These are phyloP conservation scores for Camptophora hylomeconis DNA, from an alignment of 2,329 filamentous ascomycete genomes.

Conservation along the genomic window DNA sequence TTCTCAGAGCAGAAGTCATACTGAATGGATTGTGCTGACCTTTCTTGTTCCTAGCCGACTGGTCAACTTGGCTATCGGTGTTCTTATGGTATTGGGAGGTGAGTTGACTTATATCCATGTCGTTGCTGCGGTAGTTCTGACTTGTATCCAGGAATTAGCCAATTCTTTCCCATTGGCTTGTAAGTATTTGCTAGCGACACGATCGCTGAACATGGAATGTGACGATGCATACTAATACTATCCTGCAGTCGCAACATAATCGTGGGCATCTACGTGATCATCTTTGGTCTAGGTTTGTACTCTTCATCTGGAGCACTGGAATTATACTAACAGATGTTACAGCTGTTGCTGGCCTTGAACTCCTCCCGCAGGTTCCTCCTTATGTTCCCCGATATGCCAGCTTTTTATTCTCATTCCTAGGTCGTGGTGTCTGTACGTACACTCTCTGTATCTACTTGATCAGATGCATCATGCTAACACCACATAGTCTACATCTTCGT, in stretches of 20 bases:
- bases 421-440: conserved; percentile 79
- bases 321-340: conserved; percentile 15
- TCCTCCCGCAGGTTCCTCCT: conserved; percentile 70
- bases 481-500: conserved; percentile 84
- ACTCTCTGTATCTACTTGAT: neutral
- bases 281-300: conserved; percentile 70
- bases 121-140: conserved; percentile 15
- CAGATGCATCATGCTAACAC: conserved; percentile 6
- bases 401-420: conserved; percentile 95
- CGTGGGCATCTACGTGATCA: conserved; percentile 72
- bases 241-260: conserved; percentile 54
- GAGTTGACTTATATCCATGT: conserved; percentile 4
- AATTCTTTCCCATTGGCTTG: conserved; percentile 31
- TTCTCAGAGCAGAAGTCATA: conserved; percentile 6
- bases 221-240: conserved; percentile 5
- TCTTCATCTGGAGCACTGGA: conserved; percentile 3
- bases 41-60: conserved; percentile 53
- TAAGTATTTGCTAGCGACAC: conserved; percentile 13
- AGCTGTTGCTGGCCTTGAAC: conserved; percentile 68
- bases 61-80: conserved; percentile 80
- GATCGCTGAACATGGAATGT: conserved; percentile 1
- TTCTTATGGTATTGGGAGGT: conserved; percentile 78
- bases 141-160: conserved; percentile 24
- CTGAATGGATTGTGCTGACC: conserved; percentile 6
- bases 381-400: conserved; percentile 88